Base-by-base conservation (phyloP, 2,329 filamentous ascomycete genomes). In the Botrytis porri region DNA sequence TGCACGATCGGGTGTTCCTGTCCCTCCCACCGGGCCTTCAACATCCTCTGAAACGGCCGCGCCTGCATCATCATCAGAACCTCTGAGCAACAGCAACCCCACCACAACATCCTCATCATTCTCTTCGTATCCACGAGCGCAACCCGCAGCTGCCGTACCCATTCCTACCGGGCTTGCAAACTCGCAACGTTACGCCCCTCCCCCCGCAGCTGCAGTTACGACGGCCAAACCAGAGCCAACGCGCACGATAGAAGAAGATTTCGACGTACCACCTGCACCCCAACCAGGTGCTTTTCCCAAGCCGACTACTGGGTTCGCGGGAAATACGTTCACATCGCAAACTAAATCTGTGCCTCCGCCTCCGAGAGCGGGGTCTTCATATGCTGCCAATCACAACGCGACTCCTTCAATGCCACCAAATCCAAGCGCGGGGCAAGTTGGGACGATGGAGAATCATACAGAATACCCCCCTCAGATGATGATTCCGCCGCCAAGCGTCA, bases 241-340 rank as follows among this genome's bases (percentile, higher is more conserved):
- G 54, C 83, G 84, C 64, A 86, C 85, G 14, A 81, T 79, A 74
- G 79, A 80, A 62, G 74, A 80, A 65, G 75, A 77, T 39, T 74
- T 76, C 66, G 76, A 80, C 62, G 82, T 81, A 25, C 88, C 88
- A 65, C 85, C 88, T 72, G 82, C 85, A 75, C 88, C 88, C 43
- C 88, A 90, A 76, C 88, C 88, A 54, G 88, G 88, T 71, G 86
- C 88, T 57, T 82, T 84, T 61, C 88, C 88, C 57, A 79, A 82
- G 62, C 81, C 86, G 66, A 77, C 83, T 37, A 79, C 70, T 72
- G 70, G 70, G 70, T 69, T 74, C 72, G 79, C 73, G 73, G 76
- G 80, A 67, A 39, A 41, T 57, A 54, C 25, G 3, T 14, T 8
- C 43, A 18, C 41, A 12, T 64, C 16, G 25, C 25, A 41, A 57